phyloP scores from a whole-genome alignment of 2,329 filamentous ascomycete species.

The Truncatella angustata region DNA sequence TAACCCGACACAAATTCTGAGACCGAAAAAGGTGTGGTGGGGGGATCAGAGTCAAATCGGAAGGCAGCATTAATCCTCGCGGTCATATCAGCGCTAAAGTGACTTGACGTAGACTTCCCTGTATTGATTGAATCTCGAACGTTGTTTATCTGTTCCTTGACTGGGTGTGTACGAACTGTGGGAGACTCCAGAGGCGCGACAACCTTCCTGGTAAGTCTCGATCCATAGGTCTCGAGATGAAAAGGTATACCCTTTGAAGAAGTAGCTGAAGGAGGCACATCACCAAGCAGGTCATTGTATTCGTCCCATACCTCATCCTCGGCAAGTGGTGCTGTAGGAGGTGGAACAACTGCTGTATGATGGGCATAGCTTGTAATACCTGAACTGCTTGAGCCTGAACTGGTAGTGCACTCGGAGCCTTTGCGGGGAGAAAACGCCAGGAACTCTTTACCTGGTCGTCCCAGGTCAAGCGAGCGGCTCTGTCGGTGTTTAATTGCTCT shows the following conservation, averaged over 20 bases:
- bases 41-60: slow-evolving; percentile 35
- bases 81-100: slow-evolving; percentile 54
- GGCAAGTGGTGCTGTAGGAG: slow-evolving; percentile 57
- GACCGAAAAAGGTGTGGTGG: slow-evolving; percentile 42
- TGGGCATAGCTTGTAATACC: slow-evolving; percentile 57
- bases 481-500: slow-evolving; percentile 10
- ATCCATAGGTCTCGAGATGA: slow-evolving; percentile 50
- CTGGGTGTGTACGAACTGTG: slow-evolving; percentile 32
- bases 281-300: slow-evolving; percentile 84
- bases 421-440: slow-evolving; percentile 72
- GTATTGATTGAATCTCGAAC: slow-evolving; percentile 31
- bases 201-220: slow-evolving; percentile 32
- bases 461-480: slow-evolving; percentile 3
- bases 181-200: slow-evolving; percentile 45
- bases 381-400: slow-evolving; percentile 65
- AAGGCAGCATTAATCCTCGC: slow-evolving; percentile 51
- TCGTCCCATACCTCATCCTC: slow-evolving; percentile 95
- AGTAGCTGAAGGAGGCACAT: slow-evolving; percentile 52
- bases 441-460: slow-evolving; percentile 56
- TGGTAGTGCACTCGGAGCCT: slow-evolving; percentile 60
- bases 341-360: slow-evolving; percentile 61
- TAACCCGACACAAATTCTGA: slow-evolving; percentile 41
- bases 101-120: slow-evolving; percentile 42
- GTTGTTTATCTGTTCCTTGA: slow-evolving; percentile 14
- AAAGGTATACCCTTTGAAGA: slow-evolving; percentile 58